These are phyloP conservation scores for Diutina sp. DNA, from an alignment of 1,139 yeast genomes.

Conservation along the genomic window DNA sequence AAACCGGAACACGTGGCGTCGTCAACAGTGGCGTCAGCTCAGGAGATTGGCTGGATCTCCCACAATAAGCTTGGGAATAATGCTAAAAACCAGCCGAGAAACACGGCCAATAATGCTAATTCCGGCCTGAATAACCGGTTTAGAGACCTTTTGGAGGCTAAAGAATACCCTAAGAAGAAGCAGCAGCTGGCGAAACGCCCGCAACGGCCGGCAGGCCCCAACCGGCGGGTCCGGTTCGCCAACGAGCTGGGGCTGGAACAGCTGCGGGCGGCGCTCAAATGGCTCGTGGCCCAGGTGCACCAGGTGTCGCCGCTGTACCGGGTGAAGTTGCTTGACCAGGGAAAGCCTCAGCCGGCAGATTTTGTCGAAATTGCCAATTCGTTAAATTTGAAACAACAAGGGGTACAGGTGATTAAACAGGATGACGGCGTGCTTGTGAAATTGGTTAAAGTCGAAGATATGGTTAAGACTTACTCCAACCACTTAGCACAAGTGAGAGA, in stretches of 20 bases:
- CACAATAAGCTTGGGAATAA: neutral
- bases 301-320: slow-evolving; percentile 6
- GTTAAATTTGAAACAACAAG: slow-evolving; percentile 17
- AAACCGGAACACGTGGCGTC: neutral
- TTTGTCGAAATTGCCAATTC: slow-evolving; percentile 19
- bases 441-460: slow-evolving; percentile 14
- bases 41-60: neutral
- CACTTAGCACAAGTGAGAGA: slow-evolving; percentile 21
- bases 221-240: neutral
- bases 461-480: slow-evolving; percentile 21
- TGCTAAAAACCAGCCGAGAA: too few relatives aligned
- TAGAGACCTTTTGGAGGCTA: neutral
- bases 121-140: neutral
- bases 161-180: neutral
- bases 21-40: neutral
- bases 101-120: too few relatives aligned
- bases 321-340: slow-evolving; percentile 17
- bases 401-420: slow-evolving; percentile 16
- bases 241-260: neutral
- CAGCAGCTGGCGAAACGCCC: neutral
- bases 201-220: neutral
- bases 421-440: slow-evolving; percentile 18
- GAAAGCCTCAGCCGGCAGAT: slow-evolving; percentile 12
- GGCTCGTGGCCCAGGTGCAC: neutral
- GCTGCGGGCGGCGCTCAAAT: neutral